phyloP scores from a whole-genome alignment of 176 grass and related monocot genomes.

The Pharus latifolius region DNA sequence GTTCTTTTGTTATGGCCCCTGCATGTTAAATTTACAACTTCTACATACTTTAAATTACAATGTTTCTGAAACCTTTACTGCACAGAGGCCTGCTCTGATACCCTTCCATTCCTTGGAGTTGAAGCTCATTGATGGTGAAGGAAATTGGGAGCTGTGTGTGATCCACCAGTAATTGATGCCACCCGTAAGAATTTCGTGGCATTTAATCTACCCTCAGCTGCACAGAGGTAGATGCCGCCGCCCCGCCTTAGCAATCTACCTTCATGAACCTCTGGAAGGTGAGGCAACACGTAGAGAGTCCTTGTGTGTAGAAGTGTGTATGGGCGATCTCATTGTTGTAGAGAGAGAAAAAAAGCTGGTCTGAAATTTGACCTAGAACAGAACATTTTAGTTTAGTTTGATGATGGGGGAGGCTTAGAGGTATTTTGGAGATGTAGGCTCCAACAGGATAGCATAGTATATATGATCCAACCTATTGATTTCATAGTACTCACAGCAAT shows the following conservation, averaged over 20 bases:
- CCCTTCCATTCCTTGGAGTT: constrained; percentile 88
- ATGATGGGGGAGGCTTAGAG: not conserved
- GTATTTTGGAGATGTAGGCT: not conserved
- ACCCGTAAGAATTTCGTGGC: not conserved
- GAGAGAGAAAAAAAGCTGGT: not conserved
- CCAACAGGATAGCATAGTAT: not conserved
- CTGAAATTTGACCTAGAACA: not conserved
- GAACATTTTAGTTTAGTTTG: not conserved
- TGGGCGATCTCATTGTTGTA: not conserved
- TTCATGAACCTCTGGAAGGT: not conserved
- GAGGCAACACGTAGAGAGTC: not conserved
- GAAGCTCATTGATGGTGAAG: constrained; percentile 90
- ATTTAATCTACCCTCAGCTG: not conserved
- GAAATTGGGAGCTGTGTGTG: constrained; percentile 77
- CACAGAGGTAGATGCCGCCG: not conserved
- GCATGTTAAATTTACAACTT: not conserved
- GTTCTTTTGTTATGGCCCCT: not conserved
- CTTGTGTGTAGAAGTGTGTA: not conserved
- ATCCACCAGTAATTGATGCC: constrained; percentile 47
- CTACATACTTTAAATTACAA: not conserved
- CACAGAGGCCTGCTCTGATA: constrained; percentile 79
- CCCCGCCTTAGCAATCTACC: not conserved
- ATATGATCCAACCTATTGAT: not conserved
- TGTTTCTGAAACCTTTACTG: constrained; percentile 19
- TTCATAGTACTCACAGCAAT: too few relatives aligned